These are phyloP conservation scores for Pichia gijzeniarum DNA, from an alignment of 805 yeast species.

Conservation along the genomic window DNA sequence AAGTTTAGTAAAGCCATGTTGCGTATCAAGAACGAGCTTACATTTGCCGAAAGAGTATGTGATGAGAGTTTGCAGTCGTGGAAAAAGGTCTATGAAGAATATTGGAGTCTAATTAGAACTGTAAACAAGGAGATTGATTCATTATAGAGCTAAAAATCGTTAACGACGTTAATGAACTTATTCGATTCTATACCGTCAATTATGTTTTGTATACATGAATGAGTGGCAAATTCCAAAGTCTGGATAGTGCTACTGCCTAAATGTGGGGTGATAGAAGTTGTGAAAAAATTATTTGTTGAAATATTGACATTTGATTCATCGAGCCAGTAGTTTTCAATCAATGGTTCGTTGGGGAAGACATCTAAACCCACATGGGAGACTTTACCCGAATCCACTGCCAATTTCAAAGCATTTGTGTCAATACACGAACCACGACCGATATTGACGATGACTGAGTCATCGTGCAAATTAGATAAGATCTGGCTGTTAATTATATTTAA, in stretches of 20 bases:
- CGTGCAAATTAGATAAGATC: slow-evolving; percentile 40
- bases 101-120: slow-evolving; percentile 5
- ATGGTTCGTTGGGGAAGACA: slow-evolving; percentile 63
- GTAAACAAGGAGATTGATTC: neutral
- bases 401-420: slow-evolving; percentile 58
- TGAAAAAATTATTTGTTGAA: slow-evolving; percentile 30
- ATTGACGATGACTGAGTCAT: slow-evolving; percentile 59
- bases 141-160: neutral
- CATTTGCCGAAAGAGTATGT: slow-evolving; percentile 15
- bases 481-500: slow-evolving; percentile 44
- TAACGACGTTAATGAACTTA: slow-evolving; percentile 9
- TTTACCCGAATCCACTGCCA: slow-evolving; percentile 53
- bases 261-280: slow-evolving; percentile 61
- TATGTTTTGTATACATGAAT: slow-evolving; percentile 50
- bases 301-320: slow-evolving; percentile 19
- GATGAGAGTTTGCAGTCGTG: slow-evolving; percentile 14
- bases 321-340: slow-evolving; percentile 25
- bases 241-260: slow-evolving; percentile 62
- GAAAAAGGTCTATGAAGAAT: slow-evolving; percentile 14
- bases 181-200: slow-evolving; percentile 37
- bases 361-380: slow-evolving; percentile 66
- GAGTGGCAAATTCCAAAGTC: slow-evolving; percentile 46
- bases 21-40: slow-evolving; percentile 5
- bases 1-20: neutral
- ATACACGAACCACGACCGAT: slow-evolving; percentile 71